A percentile compares a stretch with the other conserved stretches of the same genome.
Conservation (phyloP, 176 grass and related monocot species). For the Phragmites australis region DNA sequence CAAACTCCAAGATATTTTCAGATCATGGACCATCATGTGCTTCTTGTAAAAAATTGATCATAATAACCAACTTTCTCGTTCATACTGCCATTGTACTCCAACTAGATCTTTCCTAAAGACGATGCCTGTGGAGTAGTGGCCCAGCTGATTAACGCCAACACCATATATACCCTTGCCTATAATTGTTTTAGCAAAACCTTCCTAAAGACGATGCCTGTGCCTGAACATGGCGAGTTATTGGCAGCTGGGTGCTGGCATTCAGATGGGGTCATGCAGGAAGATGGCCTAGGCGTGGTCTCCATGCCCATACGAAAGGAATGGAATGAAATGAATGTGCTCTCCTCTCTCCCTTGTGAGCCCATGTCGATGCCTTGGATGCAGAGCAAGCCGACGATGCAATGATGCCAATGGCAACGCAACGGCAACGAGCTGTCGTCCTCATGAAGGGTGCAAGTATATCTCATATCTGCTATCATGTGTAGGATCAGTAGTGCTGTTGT, state of each 20-base stretch:
- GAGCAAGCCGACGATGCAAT: constrained; percentile 25
- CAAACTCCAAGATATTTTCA: constrained; percentile 23
- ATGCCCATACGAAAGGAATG: constrained; percentile 1
- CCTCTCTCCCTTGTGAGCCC: neutral
- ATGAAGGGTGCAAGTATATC: neutral
- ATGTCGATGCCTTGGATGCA: constrained; percentile 15
- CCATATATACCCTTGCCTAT: neutral
- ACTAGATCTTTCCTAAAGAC: too few relatives aligned
- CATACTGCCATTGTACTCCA: neutral
- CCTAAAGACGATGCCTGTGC: neutral
- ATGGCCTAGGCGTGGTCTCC: constrained; percentile 36
- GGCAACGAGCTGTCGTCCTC: constrained; percentile 46
- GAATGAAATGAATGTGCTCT: constrained; percentile 15
- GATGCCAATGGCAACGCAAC: constrained; percentile 43
- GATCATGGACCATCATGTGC: constrained; percentile 36
- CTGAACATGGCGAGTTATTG: constrained; percentile 32
- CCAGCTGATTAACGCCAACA: neutral
- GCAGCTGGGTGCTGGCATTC: neutral
- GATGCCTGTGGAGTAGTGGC: too few relatives aligned
- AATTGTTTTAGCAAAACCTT: neutral
- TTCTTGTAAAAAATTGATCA: neutral
- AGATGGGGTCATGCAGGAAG: constrained; percentile 8
- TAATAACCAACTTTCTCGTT: neutral
- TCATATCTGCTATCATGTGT: constrained; percentile 15
- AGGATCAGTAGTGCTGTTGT: neutral